Conservation (phyloP, 306 rosid genomes). For the Vigna radiata region DNA sequence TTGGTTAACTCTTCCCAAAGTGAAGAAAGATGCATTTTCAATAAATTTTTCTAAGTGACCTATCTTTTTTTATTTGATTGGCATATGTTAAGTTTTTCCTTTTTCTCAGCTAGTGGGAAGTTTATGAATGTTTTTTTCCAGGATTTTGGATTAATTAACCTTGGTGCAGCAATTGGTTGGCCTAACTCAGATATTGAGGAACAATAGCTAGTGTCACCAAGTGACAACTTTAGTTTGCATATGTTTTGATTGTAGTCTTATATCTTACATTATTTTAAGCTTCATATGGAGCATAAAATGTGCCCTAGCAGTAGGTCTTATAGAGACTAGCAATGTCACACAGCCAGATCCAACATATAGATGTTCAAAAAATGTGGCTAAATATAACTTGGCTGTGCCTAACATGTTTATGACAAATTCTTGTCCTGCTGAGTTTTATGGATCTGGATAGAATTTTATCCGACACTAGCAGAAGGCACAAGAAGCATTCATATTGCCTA, state of each 20-base stretch:
- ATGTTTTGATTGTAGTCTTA: background rate
- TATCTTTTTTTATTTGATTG: background rate
- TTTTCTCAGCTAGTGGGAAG: background rate
- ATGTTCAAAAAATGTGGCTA: constrained; percentile 8
- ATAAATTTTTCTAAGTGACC: background rate
- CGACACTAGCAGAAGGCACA: background rate
- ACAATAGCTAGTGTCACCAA: background rate
- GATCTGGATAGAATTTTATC: background rate
- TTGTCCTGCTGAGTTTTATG: constrained; percentile 3
- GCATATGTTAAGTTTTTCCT: background rate
- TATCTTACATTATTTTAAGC: background rate
- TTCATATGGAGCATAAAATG: constrained; percentile 7
- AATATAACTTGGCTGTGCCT: background rate
- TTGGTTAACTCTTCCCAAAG: background rate
- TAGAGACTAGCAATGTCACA: constrained; percentile 5
- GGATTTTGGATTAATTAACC: constrained; percentile 14
- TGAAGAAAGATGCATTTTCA: background rate
- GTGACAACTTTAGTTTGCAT: constrained; percentile 20
- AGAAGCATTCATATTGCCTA: constrained; percentile 5
- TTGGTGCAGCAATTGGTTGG: constrained; percentile 13
- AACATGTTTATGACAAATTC: background rate
- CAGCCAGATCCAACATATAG: constrained; percentile 11
- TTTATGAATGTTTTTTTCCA: background rate
- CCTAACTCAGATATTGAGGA: background rate
- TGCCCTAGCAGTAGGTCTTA: background rate